phyloP scores from a whole-genome alignment of 1,284 basidiomycete species.

The Athelia psychrophila region DNA sequence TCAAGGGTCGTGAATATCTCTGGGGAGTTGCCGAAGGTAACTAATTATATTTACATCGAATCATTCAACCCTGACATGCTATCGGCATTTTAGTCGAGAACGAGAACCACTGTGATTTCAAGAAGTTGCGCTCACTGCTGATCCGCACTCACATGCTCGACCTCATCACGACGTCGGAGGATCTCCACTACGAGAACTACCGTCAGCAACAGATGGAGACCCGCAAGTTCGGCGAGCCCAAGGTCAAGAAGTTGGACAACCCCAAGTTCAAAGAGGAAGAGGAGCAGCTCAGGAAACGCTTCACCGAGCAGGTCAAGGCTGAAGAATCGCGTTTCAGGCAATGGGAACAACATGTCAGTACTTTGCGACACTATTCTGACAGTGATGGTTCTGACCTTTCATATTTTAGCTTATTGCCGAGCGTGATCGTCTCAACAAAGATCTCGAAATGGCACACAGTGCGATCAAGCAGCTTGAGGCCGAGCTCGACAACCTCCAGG shows the following conservation, averaged over 20 bases:
- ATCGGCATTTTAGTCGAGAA: constrained; percentile 80
- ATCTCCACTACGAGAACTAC: constrained; percentile 97
- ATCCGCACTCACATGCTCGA: constrained; percentile 99
- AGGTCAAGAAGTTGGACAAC: constrained; percentile 99
- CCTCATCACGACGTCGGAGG: constrained; percentile 94
- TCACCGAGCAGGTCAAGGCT: constrained; percentile 99
- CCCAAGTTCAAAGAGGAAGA: constrained; percentile 99
- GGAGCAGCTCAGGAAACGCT: constrained; percentile 92
- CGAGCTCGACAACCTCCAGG: constrained; percentile 86
- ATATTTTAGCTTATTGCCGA: constrained; percentile 83
- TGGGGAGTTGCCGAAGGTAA: constrained; percentile 98
- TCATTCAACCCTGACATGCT: constrained; percentile 1
- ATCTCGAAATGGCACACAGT: constrained; percentile 89
- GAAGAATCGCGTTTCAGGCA: constrained; percentile 98
- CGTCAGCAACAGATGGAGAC: constrained; percentile 99
- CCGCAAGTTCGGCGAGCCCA: constrained; percentile 97
- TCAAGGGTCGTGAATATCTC: constrained; percentile 98
- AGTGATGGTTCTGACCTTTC: constrained; percentile 14
- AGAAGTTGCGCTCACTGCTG: constrained; percentile 92
- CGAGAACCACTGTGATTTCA: constrained; percentile 99
- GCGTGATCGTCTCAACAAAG: constrained; percentile 96
- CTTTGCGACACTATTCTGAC: constrained; percentile 1
- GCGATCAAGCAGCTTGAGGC: constrained; percentile 89
- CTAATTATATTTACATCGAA: constrained; percentile 16
- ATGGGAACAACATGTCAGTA: constrained; percentile 96